Base-by-base conservation (phyloP, 805 yeast genomes). In the Ogataea chonburiensis region DNA sequence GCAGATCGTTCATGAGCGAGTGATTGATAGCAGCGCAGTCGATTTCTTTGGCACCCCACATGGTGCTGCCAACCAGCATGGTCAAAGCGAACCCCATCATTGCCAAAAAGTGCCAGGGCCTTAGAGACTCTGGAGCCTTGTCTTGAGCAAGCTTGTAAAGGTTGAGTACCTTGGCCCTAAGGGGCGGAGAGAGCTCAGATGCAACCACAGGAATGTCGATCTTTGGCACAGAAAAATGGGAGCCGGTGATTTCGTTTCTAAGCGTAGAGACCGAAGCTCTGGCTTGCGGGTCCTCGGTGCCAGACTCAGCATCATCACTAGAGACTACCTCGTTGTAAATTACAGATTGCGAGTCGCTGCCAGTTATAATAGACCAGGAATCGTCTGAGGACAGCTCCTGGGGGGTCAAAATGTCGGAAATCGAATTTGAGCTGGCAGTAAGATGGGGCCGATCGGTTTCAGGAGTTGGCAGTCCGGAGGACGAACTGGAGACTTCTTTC, bases 291-390 rank as follows among this genome's bases (percentile, higher is more conserved):
- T 10, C 16, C 4, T 22, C 32, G 8, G 12, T n/a, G 7, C 17
- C 37, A 7, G 17, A n/a, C 11, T 33, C 43, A 15, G 34, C 52
- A 14, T 47, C 52, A 33, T 48, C 52, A 8, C 47, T 43, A 10
- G 49, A 45, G 8, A 48, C 52, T n/a, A 48, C 40, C 3, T 48
- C 52, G 24, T 45, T 39, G 31, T 42, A 45, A 4, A 29, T 17
- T 15, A 39, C 31, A 6, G 44, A 43, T 16, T 24, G 43, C 11
- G 33, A 23, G 14, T 43, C 50, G 13, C 38, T 38, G 1, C 43
- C 38, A 5, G 52, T 45, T 10, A 48, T 43, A 17, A 48, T 38
- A 7, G 52, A 48, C 52, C 52, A 48, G 3, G 52, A 48, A 31
- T 48, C 52, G 28, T 48, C 52, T 7, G 52, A 48, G 12, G 52